Percentiles rank a stretch among this genome's conserved stretches.
Conservation (phyloP, 106 monocot species). For the Triglochin maritima region DNA sequence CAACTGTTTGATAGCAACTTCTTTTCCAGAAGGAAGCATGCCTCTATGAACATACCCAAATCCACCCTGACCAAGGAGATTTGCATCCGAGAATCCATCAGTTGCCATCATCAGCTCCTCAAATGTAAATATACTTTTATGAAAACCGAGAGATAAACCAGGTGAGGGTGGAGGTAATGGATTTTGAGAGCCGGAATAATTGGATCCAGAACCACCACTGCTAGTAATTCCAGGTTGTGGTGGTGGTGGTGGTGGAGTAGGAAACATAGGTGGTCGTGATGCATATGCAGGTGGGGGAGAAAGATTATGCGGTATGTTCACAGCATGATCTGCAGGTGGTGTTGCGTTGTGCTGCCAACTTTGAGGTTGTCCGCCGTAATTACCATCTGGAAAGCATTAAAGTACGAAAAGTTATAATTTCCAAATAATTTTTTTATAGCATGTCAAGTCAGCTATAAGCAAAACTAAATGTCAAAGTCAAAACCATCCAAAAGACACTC, state of each 20-base stretch:
- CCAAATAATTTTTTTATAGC: too few species aligned
- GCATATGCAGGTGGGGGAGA: conserved; percentile 20
- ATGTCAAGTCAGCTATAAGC: too few species aligned
- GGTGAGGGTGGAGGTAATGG: conserved; percentile 12
- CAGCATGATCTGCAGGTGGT: conserved; percentile 20
- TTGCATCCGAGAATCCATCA: conserved; percentile 15
- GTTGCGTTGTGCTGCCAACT: conserved; percentile 32
- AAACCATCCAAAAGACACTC: too few species aligned
- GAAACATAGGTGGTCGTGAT: conserved; percentile 9
- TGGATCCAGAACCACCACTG: conserved; percentile 15
- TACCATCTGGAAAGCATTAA: conserved; percentile 17
- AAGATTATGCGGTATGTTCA: conserved; percentile 18
- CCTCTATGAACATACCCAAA: conserved; percentile 24
- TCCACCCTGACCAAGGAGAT: conserved; percentile 22
- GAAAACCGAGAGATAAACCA: conserved; percentile 10
- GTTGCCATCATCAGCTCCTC: conserved; percentile 15
- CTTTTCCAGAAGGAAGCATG: conserved; percentile 17
- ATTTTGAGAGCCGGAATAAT: conserved; percentile 10
- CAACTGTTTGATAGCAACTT: conserved; percentile 18
- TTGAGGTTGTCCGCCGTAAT: conserved; percentile 15
- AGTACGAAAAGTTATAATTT: too few species aligned
- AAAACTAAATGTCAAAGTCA: too few species aligned
- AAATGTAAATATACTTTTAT: conserved; percentile 11
- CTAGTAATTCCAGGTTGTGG: conserved; percentile 4
- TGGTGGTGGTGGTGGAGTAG: conserved; percentile 8